Evolutionary conservation across 148 eudicot genomes (phyloP), one percentile per base, ranked within the genome.

Genomic region (Pharnaceum exiguum): DNA sequence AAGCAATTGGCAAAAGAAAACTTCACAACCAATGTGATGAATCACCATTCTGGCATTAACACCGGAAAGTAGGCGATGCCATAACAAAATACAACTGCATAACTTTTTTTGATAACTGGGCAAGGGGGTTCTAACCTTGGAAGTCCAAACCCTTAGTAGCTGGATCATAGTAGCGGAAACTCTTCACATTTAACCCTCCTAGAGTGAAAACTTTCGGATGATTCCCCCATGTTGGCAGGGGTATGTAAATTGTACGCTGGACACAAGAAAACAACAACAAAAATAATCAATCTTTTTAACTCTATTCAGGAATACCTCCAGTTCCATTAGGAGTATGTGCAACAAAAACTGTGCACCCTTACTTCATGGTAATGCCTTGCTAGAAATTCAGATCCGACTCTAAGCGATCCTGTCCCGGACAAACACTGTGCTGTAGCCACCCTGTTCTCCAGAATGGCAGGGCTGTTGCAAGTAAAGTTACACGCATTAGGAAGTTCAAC

Each of bases 181-280:
- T 74, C 70, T 88, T 93, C 35, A 93, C 96, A 40, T 75, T 64
- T 60, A 88, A 72, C 15, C 98, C 98, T 35, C 86, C 98, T 16
- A 79, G 51, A 33, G 70, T 69, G 56, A 93, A 93, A 47, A 93
- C 65, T 67, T 93, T 93, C 29, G 76, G 69, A 56, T 93, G 98
- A 80, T 93, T 93, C 69, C 96, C 98, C 96, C 98, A 93, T 65
- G 98, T 93, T 29, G 98, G 96, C 28, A 49, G 67, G 22, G 98
- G 88, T 68, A 93, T 88, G 49, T 88, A 93, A 54, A 93, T 88
- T 30, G 74, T 78, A 17, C 63, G 90, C 98, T 88, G 62, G 67
- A 17, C 63, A 88, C 98, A 85, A 59, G 67, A 75, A 75, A 62
- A 46, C 30, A 47, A 12, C 27, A 5, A 22, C 21, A 67, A 23